A percentile compares a stretch with the other conserved stretches of the same genome.
These are phyloP conservation scores for Penicillium parvum DNA, from an alignment of 495 filamentous ascomycete species.

Conservation along the genomic window DNA sequence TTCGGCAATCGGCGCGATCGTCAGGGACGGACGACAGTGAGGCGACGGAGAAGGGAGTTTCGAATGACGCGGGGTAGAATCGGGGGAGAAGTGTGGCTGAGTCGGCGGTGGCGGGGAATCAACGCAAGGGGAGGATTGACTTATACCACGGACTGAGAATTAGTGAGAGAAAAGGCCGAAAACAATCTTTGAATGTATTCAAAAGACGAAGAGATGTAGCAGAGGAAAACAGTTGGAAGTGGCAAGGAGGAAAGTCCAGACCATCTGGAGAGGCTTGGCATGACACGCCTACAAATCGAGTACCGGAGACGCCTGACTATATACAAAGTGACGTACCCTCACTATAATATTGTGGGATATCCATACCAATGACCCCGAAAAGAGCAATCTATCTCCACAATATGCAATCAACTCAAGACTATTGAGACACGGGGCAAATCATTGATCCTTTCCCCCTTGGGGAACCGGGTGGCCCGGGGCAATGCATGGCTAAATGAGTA, in stretches of 20 bases:
- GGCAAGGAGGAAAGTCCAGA: constrained; percentile 14
- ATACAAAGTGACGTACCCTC: neutral
- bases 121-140: neutral
- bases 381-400: constrained; percentile 10
- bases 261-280: constrained; percentile 14
- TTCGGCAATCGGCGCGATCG: constrained; percentile 3
- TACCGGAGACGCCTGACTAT: neutral
- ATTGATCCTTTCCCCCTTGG: no score
- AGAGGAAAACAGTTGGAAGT: constrained; percentile 7
- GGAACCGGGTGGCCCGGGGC: neutral
- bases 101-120: constrained; percentile 9
- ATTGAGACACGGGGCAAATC: constrained; percentile 6
- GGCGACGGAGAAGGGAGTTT: neutral
- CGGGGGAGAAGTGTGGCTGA: constrained; percentile 25
- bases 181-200: no score
- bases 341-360: neutral
- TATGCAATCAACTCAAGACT: constrained; percentile 8
- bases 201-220: constrained; percentile 1
- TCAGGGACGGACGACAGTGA: constrained; percentile 3
- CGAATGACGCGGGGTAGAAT: constrained; percentile 25
- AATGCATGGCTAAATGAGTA: constrained; percentile 4
- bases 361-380: neutral
- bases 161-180: constrained; percentile 2
- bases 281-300: constrained; percentile 3
- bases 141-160: no score